phyloP scores from a whole-genome alignment of 257 asterid genomes.

The Nicotiana undulata region DNA sequence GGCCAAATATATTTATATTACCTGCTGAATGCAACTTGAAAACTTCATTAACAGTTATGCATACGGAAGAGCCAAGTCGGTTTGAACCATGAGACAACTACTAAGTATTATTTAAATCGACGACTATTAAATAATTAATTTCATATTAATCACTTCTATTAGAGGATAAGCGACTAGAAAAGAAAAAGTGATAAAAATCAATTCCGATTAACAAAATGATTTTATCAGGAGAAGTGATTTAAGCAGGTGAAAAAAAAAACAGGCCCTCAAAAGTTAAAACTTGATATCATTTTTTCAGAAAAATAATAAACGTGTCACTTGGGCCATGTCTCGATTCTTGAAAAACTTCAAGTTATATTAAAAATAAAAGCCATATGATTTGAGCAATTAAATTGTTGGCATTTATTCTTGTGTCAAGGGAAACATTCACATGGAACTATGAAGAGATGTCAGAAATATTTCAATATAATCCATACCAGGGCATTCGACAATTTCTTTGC shows the following conservation, averaged over 20 bases:
- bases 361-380: neutral
- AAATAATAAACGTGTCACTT: neutral
- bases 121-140: neutral
- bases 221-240: neutral
- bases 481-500: slow-evolving; percentile 80
- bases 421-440: neutral
- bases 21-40: neutral
- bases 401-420: neutral
- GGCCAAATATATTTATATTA: neutral
- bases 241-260: neutral
- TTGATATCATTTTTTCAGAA: neutral
- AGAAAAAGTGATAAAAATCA: too few species aligned
- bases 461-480: slow-evolving; percentile 49
- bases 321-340: neutral
- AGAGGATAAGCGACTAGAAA: too few species aligned
- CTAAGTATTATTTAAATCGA: neutral
- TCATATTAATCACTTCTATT: neutral
- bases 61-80: neutral
- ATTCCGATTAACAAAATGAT: too few species aligned
- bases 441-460: neutral
- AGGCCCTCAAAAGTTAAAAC: neutral
- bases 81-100: neutral
- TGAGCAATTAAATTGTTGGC: neutral
- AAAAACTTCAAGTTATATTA: neutral
- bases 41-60: neutral